Base-by-base conservation (phyloP, 1,284 basidiomycete species). In the Ceratobasidium sp. region DNA sequence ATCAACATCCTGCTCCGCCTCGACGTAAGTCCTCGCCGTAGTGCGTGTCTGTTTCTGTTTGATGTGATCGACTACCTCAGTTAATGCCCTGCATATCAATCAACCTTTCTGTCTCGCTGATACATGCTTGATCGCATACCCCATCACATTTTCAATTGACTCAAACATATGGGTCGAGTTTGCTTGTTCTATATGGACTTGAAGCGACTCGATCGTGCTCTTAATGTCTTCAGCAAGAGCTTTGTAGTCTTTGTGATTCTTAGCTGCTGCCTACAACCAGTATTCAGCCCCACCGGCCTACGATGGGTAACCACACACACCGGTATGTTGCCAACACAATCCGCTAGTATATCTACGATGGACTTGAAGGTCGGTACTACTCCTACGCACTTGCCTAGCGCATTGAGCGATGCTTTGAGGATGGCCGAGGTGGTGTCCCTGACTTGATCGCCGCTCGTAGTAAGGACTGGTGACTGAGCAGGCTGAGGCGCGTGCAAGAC, bases 191-290 rank as follows among this genome's bases (percentile, higher is more conserved):
- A 46, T 12, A n/a, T 66, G 64, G 4, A 44, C 10, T n/a, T 13
- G 9, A 17, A 66, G 42, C 17, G 6, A 6, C 7, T n/a, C 17
- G 9, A 46, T 40, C n/a, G 42, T 9, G 17, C 5, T n/a, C 23
- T 42, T 40, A 12, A 66, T 28, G 17, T n/a, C 13, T 17, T 15
- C 17, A 44, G 64, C 64, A 7, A 66, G 40, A 3, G 64, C 40
- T 10, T 66, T 40, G 46, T 66, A 66, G 28, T 66, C 64, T 23
- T 66, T 42, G 7, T 28, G 3, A 46, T 66, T 28, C 64, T 42
- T 42, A 3, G 64, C 38, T 5, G 42, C 64, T 46, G 26, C 20
- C 64, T 66, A 42, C 13, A 20, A 7, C 17, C 6, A 20, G 54
- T n/a, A 46, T 13, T 23, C 38, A n/a, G 44, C n/a, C n/a, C n/a